Percentiles rank a stretch among this genome's conserved stretches.
phyloP scores from a whole-genome alignment of 768 basidiomycete genomes.

The Panaeolus cyanescens region DNA sequence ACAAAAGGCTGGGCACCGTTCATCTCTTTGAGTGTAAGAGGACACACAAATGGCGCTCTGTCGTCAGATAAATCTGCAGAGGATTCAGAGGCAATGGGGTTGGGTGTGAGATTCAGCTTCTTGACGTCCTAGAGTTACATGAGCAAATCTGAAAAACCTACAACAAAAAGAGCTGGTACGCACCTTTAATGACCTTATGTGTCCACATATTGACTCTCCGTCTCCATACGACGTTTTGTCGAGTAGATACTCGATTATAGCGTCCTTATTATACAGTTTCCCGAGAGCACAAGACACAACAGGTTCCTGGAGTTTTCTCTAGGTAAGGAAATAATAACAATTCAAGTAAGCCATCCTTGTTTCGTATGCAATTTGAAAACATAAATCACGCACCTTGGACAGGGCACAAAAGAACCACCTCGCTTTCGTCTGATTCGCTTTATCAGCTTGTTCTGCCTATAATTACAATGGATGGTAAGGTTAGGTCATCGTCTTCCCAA shows the following conservation, averaged over 20 bases:
- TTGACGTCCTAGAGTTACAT: constrained; percentile 70
- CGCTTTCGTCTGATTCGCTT: constrained; percentile 84
- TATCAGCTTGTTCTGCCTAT: constrained; percentile 86
- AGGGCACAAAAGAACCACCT: constrained; percentile 93
- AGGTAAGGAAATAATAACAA: neutral
- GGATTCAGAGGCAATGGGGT: constrained; percentile 37
- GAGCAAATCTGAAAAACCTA: neutral
- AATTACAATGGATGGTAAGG: neutral
- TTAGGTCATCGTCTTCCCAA: neutral
- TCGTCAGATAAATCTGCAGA: constrained; percentile 38
- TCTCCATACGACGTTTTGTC: constrained; percentile 87
- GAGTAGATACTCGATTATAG: constrained; percentile 87
- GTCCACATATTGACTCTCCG: constrained; percentile 89
- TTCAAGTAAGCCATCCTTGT: no score
- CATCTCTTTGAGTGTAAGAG: constrained; percentile 93
- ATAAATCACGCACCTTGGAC: constrained; percentile 68
- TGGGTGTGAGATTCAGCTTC: constrained; percentile 77
- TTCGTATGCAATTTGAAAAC: no score
- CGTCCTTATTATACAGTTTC: constrained; percentile 95
- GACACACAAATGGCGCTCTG: constrained; percentile 81
- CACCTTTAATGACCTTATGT: constrained; percentile 89
- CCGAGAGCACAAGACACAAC: constrained; percentile 91
- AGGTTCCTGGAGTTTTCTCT: constrained; percentile 87
- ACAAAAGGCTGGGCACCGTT: constrained; percentile 88
- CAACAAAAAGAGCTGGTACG: constrained; percentile 20